A percentile compares a stretch with the other conserved stretches of the same genome.
These are phyloP conservation scores for Trichosanthes truncata DNA, from an alignment of 306 rosid species.

Conservation along the genomic window DNA sequence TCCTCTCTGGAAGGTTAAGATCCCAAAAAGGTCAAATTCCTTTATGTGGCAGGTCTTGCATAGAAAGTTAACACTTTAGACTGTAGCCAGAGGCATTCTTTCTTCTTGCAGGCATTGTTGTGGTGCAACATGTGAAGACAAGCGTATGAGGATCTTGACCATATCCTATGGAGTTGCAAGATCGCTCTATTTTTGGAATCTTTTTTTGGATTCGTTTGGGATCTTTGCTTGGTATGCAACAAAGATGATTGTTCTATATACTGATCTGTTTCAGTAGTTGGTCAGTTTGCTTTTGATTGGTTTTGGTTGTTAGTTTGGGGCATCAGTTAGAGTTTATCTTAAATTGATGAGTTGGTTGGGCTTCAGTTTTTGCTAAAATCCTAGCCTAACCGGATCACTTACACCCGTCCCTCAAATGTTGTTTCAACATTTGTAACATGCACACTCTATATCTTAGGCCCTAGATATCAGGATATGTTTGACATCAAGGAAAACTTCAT, in stretches of 20 bases:
- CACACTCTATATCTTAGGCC: neutral
- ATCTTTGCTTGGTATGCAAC: neutral
- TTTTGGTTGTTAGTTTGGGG: neutral
- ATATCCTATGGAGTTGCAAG: neutral
- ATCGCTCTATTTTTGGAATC: neutral
- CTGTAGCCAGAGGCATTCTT: neutral
- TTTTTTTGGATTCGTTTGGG: neutral
- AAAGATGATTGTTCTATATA: neutral
- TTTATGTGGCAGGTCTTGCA: neutral
- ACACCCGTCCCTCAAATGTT: neutral
- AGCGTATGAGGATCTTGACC: neutral
- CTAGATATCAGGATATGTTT: neutral
- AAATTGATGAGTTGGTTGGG: neutral
- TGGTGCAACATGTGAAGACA: neutral
- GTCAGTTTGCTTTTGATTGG: neutral
- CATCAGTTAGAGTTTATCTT: neutral
- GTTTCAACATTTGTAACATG: neutral
- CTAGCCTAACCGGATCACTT: neutral
- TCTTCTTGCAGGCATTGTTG: neutral
- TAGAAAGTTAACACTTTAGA: neutral
- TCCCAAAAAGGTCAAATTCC: neutral
- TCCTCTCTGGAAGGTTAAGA: neutral
- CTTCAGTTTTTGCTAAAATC: neutral
- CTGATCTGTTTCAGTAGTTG: neutral
- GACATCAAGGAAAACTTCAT: neutral